Conservation (phyloP, 345 rosid genomes). For the Eucalyptus polyanthemos region DNA sequence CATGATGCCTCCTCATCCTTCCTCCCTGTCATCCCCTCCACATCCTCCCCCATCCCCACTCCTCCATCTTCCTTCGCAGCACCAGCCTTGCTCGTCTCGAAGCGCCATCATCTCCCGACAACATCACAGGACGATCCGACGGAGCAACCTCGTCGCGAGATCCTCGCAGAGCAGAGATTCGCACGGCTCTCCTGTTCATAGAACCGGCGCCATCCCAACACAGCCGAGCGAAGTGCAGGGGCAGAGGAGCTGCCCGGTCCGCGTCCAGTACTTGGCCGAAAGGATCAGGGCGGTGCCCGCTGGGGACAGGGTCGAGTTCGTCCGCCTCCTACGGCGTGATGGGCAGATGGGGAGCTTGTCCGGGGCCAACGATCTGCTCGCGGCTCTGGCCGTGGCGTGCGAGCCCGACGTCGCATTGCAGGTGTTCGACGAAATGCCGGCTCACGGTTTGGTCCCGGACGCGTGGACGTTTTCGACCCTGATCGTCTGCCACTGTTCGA, state of each 20-base stretch:
- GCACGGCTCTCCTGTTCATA: background rate
- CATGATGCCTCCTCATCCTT: background rate
- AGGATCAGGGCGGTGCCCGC: slow-evolving; percentile 7
- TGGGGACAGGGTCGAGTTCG: background rate
- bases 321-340: background rate
- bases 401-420: slow-evolving; percentile 22
- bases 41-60: background rate
- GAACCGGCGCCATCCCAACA: no score
- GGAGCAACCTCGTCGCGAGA: background rate
- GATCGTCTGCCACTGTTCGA: slow-evolving; percentile 32
- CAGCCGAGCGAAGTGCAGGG: no score
- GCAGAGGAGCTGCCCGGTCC: background rate
- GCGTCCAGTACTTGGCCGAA: background rate
- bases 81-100: background rate
- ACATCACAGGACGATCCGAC: background rate
- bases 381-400: slow-evolving; percentile 14
- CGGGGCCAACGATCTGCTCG: slow-evolving; percentile 20
- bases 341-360: background rate
- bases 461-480: slow-evolving; percentile 24
- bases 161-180: background rate
- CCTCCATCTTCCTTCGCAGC: background rate
- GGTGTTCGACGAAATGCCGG: slow-evolving; percentile 7
- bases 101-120: background rate
- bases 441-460: slow-evolving; percentile 20
- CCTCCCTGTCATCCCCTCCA: background rate